A percentile compares a stretch with the other conserved stretches of the same genome.
phyloP scores from a whole-genome alignment of 148 eudicot genomes.

The Fagopyrum homotropicum region DNA sequence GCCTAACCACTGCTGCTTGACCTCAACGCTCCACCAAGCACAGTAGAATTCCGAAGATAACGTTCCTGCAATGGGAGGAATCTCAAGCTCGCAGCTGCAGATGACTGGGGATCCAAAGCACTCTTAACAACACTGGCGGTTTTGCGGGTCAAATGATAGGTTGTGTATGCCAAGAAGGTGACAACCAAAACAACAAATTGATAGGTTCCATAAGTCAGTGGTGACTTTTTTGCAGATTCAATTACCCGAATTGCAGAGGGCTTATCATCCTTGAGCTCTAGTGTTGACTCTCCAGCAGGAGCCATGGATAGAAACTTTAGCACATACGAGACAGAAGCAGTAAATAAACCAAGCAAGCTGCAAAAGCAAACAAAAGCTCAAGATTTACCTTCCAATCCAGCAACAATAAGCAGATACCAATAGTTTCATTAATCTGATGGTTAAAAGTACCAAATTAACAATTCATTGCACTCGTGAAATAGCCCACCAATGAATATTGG shows the following conservation, averaged over 20 bases:
- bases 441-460: neutral
- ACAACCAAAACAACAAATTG: slow-evolving; percentile 67
- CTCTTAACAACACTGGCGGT: slow-evolving; percentile 80
- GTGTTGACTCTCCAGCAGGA: slow-evolving; percentile 29
- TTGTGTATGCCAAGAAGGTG: slow-evolving; percentile 72
- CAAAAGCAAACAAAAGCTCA: slow-evolving; percentile 10
- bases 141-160: slow-evolving; percentile 75
- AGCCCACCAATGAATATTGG: neutral
- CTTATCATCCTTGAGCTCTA: slow-evolving; percentile 35
- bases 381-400: slow-evolving; percentile 3
- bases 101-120: slow-evolving; percentile 73
- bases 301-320: slow-evolving; percentile 32
- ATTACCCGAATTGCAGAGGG: slow-evolving; percentile 54
- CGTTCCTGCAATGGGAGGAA: slow-evolving; percentile 34
- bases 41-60: slow-evolving; percentile 25
- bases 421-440: neutral
- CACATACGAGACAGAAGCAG: slow-evolving; percentile 9
- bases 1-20: slow-evolving; percentile 60
- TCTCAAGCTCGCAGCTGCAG: slow-evolving; percentile 20
- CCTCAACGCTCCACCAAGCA: slow-evolving; percentile 20
- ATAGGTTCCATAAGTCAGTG: slow-evolving; percentile 61
- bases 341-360: slow-evolving; percentile 27
- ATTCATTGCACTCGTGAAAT: neutral
- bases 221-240: slow-evolving; percentile 38
- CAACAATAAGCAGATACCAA: neutral